Conservation (phyloP, 371 early-diverging fungal genomes). For the Conidiobolus incongruus region DNA sequence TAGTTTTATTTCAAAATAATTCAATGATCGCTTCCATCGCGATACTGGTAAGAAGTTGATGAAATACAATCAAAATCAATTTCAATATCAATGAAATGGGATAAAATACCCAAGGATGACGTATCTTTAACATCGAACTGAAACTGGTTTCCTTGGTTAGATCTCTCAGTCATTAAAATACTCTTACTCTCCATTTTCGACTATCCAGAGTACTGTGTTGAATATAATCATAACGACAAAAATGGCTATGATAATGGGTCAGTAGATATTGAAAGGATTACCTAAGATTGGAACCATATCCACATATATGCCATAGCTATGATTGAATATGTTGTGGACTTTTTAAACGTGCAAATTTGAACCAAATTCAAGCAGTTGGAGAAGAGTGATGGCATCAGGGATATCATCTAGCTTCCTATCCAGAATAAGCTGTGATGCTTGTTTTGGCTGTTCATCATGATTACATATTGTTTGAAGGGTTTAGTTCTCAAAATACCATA, state of each 20-base stretch:
- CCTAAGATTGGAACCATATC: slow-evolving; percentile 1
- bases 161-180: too few relatives aligned
- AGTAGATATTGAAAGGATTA: not conserved
- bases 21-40: too few relatives aligned
- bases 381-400: not conserved
- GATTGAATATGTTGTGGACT: not conserved
- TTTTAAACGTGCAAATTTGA: not conserved
- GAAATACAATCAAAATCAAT: too few relatives aligned
- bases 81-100: too few relatives aligned
- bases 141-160: too few relatives aligned
- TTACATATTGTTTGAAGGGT: slow-evolving; percentile 1
- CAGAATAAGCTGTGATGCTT: not conserved
- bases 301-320: not conserved
- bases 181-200: not conserved
- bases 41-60: too few relatives aligned
- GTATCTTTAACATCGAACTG: too few relatives aligned
- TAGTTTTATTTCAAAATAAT: too few relatives aligned
- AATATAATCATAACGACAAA: not conserved
- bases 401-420: not conserved
- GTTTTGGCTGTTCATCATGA: not conserved
- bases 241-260: not conserved
- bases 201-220: not conserved
- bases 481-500: not conserved
- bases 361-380: not conserved
- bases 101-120: too few relatives aligned